Percentiles rank a stretch among this genome's conserved stretches.
These are phyloP conservation scores for Lotmaria passim DNA, from an alignment of 208 protist genomes.

Conservation along the genomic window DNA sequence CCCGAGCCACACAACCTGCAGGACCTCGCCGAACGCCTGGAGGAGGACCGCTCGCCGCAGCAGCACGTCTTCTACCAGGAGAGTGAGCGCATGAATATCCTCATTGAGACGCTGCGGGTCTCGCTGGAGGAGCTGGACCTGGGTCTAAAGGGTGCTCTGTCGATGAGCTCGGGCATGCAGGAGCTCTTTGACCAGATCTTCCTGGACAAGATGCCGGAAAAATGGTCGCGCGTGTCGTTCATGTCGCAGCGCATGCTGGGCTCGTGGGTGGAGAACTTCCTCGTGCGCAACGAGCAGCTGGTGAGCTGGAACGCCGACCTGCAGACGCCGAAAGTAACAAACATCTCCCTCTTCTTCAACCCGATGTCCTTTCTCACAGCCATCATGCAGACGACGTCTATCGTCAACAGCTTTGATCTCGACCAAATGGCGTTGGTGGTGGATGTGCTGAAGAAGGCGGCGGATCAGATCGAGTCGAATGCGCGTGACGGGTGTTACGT, in stretches of 20 bases:
- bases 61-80: conserved; percentile 98
- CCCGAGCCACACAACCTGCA: conserved; percentile 93
- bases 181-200: conserved; percentile 93
- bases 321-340: conserved; percentile 94
- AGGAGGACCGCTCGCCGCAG: conserved; percentile 98
- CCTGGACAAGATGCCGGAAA: conserved; percentile 93
- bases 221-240: conserved; percentile 97
- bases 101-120: conserved; percentile 90
- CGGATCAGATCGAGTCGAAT: conserved; percentile 93
- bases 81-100: conserved; percentile 98
- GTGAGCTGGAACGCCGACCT: conserved; percentile 93
- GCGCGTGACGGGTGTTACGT: conserved; percentile 98
- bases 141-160: conserved; percentile 95
- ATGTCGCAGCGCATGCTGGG: conserved; percentile 94
- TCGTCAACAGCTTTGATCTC: conserved; percentile 97
- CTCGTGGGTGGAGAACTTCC: conserved; percentile 97
- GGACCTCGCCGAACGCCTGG: conserved; percentile 92
- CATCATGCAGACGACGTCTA: conserved; percentile 98
- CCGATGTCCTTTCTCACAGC: conserved; percentile 99
- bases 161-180: conserved; percentile 93
- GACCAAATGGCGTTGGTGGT: conserved; percentile 96
- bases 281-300: conserved; percentile 95
- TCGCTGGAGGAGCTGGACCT: conserved; percentile 98
- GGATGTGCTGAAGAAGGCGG: conserved; percentile 96
- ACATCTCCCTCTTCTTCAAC: conserved; percentile 98